Evolutionary conservation across 2,329 filamentous ascomycete genomes (phyloP), one percentile per base, ranked within the genome.

Genomic region (Ophiobolus disseminans): DNA sequence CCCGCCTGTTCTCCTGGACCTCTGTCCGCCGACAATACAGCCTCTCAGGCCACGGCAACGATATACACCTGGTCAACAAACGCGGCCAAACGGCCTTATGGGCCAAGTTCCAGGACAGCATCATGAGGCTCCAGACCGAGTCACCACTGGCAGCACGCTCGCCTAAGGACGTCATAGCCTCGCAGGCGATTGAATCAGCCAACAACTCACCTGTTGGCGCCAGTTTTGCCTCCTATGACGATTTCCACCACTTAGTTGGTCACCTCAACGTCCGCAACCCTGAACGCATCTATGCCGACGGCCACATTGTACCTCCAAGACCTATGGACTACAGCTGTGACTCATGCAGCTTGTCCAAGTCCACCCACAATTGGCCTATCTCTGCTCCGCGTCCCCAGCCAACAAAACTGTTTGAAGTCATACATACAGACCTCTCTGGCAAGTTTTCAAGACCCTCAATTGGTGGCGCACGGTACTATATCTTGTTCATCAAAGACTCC

Each of bases 381-480:
- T n/a, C n/a, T 19, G 16, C 32, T 19, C 19, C 31, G 13, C 23
- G 35, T 14, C 17, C 7, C 7, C 21, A 11, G 5, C n/a, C 9
- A n/a, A 21, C 22, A 9, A 32, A 32, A 13, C 31, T 23, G 16
- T 46, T 48, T 16, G 43, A 51, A 25, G 26, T 47, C 17, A 47
- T 51, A 22, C 26, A 51, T 25, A 26, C 38, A 19, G 26, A 51
- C 20, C 34, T 46, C n/a, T 47, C 21, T 4, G 34, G 48, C 4
- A 51, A 51, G 25, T 46, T 51, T 21, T 39, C 19, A 5, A 3
- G n/a, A 3, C 28, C 21, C 2, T 35, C n/a, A 3, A 16, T 50
- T 17, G 26, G 45, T 8, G 41, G 50, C 4, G 28, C 22, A 2
- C 21, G 19, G 9, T 53, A 53, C 45, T 53, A 45, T 31, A 53